Evolutionary conservation across 352 stramenopile genomes (phyloP), one percentile per base, ranked within the genome.

Genomic region (Pythium phragmiticola): DNA sequence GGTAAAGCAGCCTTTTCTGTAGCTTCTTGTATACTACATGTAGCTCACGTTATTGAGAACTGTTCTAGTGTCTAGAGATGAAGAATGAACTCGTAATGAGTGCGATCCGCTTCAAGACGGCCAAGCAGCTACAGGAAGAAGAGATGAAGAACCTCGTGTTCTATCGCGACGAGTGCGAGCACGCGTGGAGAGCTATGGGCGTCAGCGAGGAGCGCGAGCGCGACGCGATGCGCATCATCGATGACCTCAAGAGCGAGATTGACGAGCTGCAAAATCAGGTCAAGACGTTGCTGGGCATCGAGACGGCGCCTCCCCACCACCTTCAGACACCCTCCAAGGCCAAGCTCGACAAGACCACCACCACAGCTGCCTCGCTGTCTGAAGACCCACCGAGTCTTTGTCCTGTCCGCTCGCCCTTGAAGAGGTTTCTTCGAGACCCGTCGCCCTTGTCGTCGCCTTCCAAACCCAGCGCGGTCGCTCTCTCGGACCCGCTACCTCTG

Each of bases 161-260:
- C 70, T 90, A 90, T 43, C 74, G 82, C 8, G 79, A 90, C n/a
- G 82, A 90, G 57, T 90, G 82, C 51, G 77, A 90, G 47, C 66
- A 83, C 53, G 78, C 78, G 12, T 90, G 82, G 79, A 82, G 80
- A 48, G 77, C 86, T 56, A 77, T 72, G 36, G 66, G 66, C 1
- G n/a, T 87, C 23, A 80, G 77, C 39, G 75, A 87, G 54, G 78
- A 84, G 49, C 74, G 81, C 34, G 81, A 90, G 60, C 74, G 70
- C 13, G 74, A 87, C 57, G 79, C 81, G 7, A 77, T 88, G 72
- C 59, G 64, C 23, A 87, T 90, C 68, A 88, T 90, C 53, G 81
- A 90, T 41, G 77, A 88, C 13, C 70, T 90, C 43, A 87, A 84
- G 59, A 57, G 48, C 26, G 79, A 88, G 43, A 73, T 88, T 56